These are phyloP conservation scores for Cryptococcus amylolentus DNA, from an alignment of 1,284 basidiomycete species.

Conservation along the genomic window DNA sequence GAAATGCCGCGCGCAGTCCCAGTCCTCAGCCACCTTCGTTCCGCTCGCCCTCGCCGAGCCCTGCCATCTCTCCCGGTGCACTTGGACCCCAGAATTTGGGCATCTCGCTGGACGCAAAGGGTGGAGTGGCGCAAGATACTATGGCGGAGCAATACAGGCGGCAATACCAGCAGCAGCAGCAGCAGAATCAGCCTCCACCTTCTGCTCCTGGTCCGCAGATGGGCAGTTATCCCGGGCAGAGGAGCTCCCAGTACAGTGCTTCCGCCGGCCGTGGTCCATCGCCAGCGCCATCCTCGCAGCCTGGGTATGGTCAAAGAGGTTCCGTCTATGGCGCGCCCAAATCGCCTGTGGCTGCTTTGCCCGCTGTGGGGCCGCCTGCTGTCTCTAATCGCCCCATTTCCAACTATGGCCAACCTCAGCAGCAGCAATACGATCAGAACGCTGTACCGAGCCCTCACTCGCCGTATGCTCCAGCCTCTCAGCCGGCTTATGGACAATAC, in stretches of 20 bases:
- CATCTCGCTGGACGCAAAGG: slow-evolving; percentile 71
- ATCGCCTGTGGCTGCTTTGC: slow-evolving; percentile 12
- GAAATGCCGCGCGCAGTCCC: slow-evolving; percentile 54
- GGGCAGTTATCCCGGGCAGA: slow-evolving; percentile 12
- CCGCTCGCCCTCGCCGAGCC: slow-evolving; percentile 41
- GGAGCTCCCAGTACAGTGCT: slow-evolving; percentile 11
- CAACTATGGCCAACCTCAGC: slow-evolving; percentile 14
- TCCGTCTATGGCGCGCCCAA: slow-evolving; percentile 15
- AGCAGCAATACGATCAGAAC: slow-evolving; percentile 9
- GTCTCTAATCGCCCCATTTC: slow-evolving; percentile 20
- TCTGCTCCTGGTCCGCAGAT: slow-evolving; percentile 14
- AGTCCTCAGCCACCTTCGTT: slow-evolving; percentile 59
- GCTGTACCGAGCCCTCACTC: slow-evolving; percentile 25
- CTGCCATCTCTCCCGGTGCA: slow-evolving; percentile 20
- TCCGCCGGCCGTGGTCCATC: not conserved
- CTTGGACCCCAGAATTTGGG: slow-evolving; percentile 56
- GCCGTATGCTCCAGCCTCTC: slow-evolving; percentile 11
- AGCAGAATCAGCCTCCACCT: slow-evolving; percentile 30
- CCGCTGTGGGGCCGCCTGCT: slow-evolving; percentile 11
- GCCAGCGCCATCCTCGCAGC: not conserved
- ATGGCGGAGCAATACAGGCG: slow-evolving; percentile 61
- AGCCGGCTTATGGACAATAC: slow-evolving; percentile 16
- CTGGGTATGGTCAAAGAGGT: slow-evolving; percentile 3
- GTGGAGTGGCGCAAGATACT: slow-evolving; percentile 72
- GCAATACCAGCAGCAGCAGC: slow-evolving; percentile 43